A percentile compares a stretch with the other conserved stretches of the same genome.
These are phyloP conservation scores for Penicillium egyptiacum DNA, from an alignment of 495 filamentous ascomycete genomes.

Conservation along the genomic window DNA sequence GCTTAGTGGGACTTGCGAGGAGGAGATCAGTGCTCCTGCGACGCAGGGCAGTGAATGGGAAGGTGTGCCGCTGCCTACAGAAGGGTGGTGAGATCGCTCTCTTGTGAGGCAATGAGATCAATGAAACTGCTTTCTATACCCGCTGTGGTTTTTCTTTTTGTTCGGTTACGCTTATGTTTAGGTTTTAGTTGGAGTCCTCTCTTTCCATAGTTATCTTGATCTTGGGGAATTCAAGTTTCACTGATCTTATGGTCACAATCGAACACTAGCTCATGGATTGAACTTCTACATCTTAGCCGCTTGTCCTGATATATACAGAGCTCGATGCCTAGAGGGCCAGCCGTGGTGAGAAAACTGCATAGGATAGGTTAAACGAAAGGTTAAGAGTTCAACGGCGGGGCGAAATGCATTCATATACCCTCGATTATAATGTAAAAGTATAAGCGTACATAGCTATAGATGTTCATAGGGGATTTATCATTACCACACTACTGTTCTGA, in stretches of 20 bases:
- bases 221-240: background rate
- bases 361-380: no score
- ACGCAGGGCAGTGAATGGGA: constrained; percentile 51
- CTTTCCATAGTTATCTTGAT: background rate
- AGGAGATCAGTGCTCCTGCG: constrained; percentile 30
- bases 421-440: no score
- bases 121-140: constrained; percentile 7
- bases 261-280: no score
- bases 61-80: constrained; percentile 44
- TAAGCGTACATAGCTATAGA: no score
- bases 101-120: constrained; percentile 5
- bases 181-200: background rate
- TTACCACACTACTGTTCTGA: no score
- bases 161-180: background rate
- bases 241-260: background rate
- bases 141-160: background rate
- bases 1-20: constrained; percentile 38
- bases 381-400: no score
- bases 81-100: constrained; percentile 34
- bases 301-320: no score
- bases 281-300: no score
- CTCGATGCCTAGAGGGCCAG: no score
- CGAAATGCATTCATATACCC: no score
- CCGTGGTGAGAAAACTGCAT: no score
- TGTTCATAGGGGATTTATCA: no score